Evolutionary conservation across 1,284 basidiomycete species (phyloP).

Genomic region (Marasmius tenuissimus): DNA sequence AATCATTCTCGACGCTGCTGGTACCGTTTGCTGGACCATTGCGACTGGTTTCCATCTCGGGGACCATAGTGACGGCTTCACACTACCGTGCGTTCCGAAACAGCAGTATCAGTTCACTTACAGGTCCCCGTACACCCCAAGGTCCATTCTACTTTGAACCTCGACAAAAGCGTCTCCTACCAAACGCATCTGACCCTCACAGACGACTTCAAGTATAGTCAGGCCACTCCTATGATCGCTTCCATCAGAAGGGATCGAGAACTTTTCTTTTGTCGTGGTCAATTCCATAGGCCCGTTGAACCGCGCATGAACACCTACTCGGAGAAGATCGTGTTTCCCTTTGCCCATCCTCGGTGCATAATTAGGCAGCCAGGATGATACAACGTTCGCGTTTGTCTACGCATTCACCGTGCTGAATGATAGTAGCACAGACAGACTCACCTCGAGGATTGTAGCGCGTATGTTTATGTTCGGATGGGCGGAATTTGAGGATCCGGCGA

Average conservation of each 20-base stretch:
- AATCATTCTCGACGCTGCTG: too few relatives aligned
- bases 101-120: constrained; percentile 28
- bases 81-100: constrained; percentile 32
- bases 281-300: constrained; percentile 35
- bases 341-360: constrained; percentile 34
- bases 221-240: constrained; percentile 35
- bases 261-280: constrained; percentile 38
- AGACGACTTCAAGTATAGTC: constrained; percentile 38
- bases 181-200: constrained; percentile 17
- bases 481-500: constrained; percentile 41
- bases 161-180: constrained; percentile 21
- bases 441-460: constrained; percentile 33
- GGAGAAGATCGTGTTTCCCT: constrained; percentile 20
- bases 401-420: constrained; percentile 27
- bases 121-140: constrained; percentile 41
- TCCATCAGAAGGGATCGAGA: constrained; percentile 48
- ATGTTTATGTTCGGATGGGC: constrained; percentile 40
- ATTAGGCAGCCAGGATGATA: constrained; percentile 19
- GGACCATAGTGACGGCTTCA: constrained; percentile 24
- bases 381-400: constrained; percentile 28
- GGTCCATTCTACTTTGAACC: constrained; percentile 30
- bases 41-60: constrained; percentile 39
- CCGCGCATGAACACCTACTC: constrained; percentile 26
- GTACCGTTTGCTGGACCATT: constrained; percentile 43
- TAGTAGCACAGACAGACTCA: constrained; percentile 26